These are phyloP conservation scores for Saprolegnia parasitica DNA, from an alignment of 352 stramenopile species.

Conservation along the genomic window DNA sequence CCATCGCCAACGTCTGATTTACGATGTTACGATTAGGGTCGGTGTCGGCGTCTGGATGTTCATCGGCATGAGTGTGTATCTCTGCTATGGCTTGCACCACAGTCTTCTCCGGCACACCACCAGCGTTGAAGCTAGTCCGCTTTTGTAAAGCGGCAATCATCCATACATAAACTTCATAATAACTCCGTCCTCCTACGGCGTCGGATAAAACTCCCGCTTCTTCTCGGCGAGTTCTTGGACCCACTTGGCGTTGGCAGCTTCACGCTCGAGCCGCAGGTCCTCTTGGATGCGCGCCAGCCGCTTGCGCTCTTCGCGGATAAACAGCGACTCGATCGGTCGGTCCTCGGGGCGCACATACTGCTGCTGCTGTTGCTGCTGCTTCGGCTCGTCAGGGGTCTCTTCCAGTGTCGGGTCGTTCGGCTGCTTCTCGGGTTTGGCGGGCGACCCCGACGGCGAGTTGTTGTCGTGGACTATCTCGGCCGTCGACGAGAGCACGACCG, in stretches of 20 bases:
- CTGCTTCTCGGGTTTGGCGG: not conserved
- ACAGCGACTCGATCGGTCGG: slow-evolving; percentile 19
- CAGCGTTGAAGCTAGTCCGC: not conserved
- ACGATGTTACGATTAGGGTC: slow-evolving; percentile 40
- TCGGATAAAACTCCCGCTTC: slow-evolving; percentile 18
- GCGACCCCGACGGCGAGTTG: slow-evolving; percentile 15
- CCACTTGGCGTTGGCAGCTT: slow-evolving; percentile 14
- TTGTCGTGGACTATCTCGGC: not conserved
- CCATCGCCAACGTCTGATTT: not conserved
- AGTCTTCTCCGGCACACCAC: slow-evolving; percentile 43
- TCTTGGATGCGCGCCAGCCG: slow-evolving; percentile 18
- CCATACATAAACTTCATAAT: not conserved
- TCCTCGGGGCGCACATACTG: slow-evolving; percentile 18
- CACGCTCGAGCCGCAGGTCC: slow-evolving; percentile 7
- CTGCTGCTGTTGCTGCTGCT: not conserved
- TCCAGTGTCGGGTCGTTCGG: not conserved
- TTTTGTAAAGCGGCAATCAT: not conserved
- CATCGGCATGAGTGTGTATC: slow-evolving; percentile 58
- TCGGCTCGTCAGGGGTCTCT: not conserved
- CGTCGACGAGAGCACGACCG: not conserved
- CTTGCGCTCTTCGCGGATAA: slow-evolving; percentile 23
- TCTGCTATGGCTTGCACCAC: slow-evolving; percentile 75
- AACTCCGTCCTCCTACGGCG: not conserved
- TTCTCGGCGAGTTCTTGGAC: slow-evolving; percentile 15
- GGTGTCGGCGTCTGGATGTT: slow-evolving; percentile 67